Base-by-base conservation (phyloP, 768 basidiomycete genomes). In the Leccinum truebloodii region DNA sequence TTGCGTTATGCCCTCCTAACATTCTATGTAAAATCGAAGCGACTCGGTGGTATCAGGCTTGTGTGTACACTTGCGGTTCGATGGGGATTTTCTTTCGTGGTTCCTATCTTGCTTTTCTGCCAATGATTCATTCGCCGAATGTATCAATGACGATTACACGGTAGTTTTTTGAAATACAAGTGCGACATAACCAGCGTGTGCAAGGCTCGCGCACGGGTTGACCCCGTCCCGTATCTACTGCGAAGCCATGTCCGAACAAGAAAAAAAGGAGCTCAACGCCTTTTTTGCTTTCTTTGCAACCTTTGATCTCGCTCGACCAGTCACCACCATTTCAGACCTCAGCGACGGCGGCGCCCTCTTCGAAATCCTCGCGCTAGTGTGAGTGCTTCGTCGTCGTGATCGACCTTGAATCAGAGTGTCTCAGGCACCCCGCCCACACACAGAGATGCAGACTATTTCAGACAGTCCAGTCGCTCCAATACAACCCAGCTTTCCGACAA, bases 391-490 rank as follows among this genome's bases (percentile, higher is more conserved):
- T 13, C 48, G 48, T 53, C 28, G 37, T 22, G n/a, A 12, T 13
- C 10, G 13, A 13, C 18, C 34, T 58, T 41, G 18, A 16, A 52
- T 20, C 52, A 49, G 37, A n/a, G 12, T 24, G 18, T 39, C 67
- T 70, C 48, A 65, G 32, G 59, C 58, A 41, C 55, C 35, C 13
- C 39, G 24, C 14, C 52, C 24, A 52, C n/a, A 49, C 69, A 49
- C 69, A 95, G 93, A 65, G 94, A 95, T 77, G 79, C 80, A 52
- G 83, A 87, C 34, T 92, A 92, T 76, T 95, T 95, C 70, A 83
- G 85, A 50, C 83, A 83, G 56, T 76, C 86, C 4, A 76, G 79
- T 20, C 83, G 88, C 12, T 77, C 83, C 6, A 79, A 81, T 6
- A 78, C 86, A 0, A 75, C 81, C 18, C 86, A 90, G 57, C 80